These are phyloP conservation scores for Neophaeococcomyces aloes DNA, from an alignment of 2,329 filamentous ascomycete species.

Conservation along the genomic window DNA sequence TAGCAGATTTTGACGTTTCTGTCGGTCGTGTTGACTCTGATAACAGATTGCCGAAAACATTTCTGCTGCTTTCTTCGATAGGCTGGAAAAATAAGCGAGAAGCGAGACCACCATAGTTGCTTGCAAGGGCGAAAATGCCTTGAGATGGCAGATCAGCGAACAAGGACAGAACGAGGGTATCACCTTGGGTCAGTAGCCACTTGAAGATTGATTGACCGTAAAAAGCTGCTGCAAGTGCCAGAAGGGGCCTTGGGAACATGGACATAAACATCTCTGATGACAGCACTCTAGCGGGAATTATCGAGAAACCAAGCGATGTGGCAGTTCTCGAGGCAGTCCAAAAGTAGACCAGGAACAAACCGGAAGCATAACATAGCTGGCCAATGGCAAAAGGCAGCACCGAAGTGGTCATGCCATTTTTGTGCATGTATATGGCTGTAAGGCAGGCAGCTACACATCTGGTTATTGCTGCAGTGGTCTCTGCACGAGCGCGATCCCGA, in stretches of 20 bases:
- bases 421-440: slow-evolving; percentile 45
- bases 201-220: slow-evolving; percentile 84
- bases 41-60: slow-evolving; percentile 76
- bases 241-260: slow-evolving; percentile 59
- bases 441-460: slow-evolving; percentile 68
- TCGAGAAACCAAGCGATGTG: slow-evolving; percentile 53
- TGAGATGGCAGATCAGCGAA: slow-evolving; percentile 70
- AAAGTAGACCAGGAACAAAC: slow-evolving; percentile 60
- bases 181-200: slow-evolving; percentile 86
- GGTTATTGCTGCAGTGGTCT: slow-evolving; percentile 68
- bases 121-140: slow-evolving; percentile 83
- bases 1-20: slow-evolving; percentile 26
- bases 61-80: slow-evolving; percentile 84
- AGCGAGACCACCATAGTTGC: slow-evolving; percentile 84
- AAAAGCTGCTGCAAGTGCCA: slow-evolving; percentile 67
- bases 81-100: slow-evolving; percentile 88
- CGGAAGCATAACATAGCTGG: slow-evolving; percentile 63
- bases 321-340: slow-evolving; percentile 51
- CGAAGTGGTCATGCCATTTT: slow-evolving; percentile 47
- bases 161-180: slow-evolving; percentile 74
- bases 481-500: slow-evolving; percentile 67
- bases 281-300: slow-evolving; percentile 43
- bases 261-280: slow-evolving; percentile 41
- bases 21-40: slow-evolving; percentile 14
- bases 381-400: slow-evolving; percentile 83